A percentile compares a stretch with the other conserved stretches of the same genome.
Evolutionary conservation across 164 flowering plant species (phyloP).

Genomic region (Chimonanthus salicifolius): DNA sequence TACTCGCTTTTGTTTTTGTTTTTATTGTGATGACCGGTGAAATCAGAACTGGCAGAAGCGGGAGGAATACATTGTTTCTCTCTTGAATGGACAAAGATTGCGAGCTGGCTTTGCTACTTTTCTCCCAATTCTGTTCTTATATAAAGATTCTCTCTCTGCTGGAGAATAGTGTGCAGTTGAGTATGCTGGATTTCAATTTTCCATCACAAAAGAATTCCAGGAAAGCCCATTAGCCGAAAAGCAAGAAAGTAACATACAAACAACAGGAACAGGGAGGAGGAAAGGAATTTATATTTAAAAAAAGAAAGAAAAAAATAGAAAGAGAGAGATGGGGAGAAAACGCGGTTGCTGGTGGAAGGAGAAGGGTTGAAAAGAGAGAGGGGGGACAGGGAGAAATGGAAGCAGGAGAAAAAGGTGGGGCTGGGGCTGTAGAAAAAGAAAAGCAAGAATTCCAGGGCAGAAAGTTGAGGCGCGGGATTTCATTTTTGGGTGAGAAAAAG

Average conservation of each 20-base stretch:
- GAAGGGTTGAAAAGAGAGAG: conserved; percentile 10
- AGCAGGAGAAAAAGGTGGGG: conserved; percentile 27
- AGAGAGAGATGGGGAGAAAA: conserved; percentile 6
- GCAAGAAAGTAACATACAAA: not conserved
- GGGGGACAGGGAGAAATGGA: conserved; percentile 23
- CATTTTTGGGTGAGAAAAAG: conserved; percentile 40
- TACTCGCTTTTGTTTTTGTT: too few species aligned
- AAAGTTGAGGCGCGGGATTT: conserved; percentile 51
- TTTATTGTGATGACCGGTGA: too few species aligned
- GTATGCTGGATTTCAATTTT: not conserved
- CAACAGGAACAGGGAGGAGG: conserved; percentile 4
- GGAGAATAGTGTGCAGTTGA: too few species aligned
- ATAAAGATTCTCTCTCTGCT: too few species aligned
- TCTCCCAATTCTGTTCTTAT: too few species aligned
- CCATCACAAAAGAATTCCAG: not conserved
- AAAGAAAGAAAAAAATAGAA: conserved; percentile 3
- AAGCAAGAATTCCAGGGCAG: conserved; percentile 43
- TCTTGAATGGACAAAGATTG: too few species aligned
- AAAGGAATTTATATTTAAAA: not conserved
- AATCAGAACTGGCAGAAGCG: too few species aligned
- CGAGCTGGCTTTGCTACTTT: too few species aligned
- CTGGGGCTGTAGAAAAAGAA: conserved; percentile 38
- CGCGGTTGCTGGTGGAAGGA: conserved; percentile 10
- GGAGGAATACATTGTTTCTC: too few species aligned
- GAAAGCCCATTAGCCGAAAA: not conserved